Evolutionary conservation across 169 alveolate species (phyloP).

Genomic region (Plasmodium vivax): DNA sequence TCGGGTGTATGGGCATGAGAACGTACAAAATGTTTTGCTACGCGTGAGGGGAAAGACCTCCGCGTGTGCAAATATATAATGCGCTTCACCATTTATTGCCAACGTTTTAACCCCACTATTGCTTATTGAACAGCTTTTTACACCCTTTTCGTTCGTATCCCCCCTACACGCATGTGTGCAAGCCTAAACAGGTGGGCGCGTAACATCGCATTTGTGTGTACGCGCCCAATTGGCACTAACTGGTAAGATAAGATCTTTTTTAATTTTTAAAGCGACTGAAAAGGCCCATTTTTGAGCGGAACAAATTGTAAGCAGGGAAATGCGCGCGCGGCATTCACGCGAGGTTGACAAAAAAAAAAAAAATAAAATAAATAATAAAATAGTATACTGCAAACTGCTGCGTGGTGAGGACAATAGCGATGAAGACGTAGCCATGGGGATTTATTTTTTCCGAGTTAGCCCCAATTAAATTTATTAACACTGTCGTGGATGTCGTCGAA

Average conservation of each 20-base stretch:
- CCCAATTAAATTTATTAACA: constrained; percentile 73
- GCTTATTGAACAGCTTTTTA: background rate
- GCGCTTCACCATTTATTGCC: background rate
- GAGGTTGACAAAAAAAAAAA: constrained; percentile 6
- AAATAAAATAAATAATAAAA: constrained; percentile 1
- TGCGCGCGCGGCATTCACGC: background rate
- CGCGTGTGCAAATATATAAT: background rate
- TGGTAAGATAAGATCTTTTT: background rate
- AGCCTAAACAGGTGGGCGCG: background rate
- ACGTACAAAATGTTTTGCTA: constrained; percentile 46
- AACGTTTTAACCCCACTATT: background rate
- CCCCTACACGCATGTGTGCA: background rate
- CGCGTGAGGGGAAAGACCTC: background rate
- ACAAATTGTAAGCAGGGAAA: background rate
- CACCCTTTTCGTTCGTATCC: background rate
- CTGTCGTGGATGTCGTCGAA: constrained; percentile 70
- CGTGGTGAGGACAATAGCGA: background rate
- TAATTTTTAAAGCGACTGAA: background rate
- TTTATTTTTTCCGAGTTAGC: background rate
- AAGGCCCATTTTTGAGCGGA: background rate
- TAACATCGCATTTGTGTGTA: background rate
- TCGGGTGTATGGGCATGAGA: constrained; percentile 71
- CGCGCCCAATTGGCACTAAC: background rate
- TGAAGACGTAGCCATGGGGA: background rate
- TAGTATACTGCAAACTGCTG: background rate